phyloP scores from a whole-genome alignment of 305 asterid genomes.

The Solanum hybrid region DNA sequence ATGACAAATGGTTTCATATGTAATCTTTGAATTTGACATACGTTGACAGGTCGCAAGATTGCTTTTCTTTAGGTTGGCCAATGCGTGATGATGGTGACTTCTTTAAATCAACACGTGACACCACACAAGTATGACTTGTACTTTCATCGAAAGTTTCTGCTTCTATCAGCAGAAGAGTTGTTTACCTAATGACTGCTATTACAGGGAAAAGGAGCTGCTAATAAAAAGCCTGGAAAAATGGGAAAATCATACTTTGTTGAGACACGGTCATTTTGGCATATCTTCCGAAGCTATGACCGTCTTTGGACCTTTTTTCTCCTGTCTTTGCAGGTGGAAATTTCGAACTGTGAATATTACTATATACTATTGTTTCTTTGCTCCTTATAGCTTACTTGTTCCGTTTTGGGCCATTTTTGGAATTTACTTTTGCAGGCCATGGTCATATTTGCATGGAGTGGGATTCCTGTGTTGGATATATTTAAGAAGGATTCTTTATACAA shows the following conservation, averaged over 20 bases:
- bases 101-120: conserved; percentile 66
- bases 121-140: conserved; percentile 35
- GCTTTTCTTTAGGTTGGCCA: conserved; percentile 99
- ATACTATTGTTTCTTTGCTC: neutral
- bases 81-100: conserved; percentile 95
- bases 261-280: conserved; percentile 97
- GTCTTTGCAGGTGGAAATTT: conserved; percentile 60
- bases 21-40: conserved; percentile 10
- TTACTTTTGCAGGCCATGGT: conserved; percentile 59
- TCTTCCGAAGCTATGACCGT: conserved; percentile 90
- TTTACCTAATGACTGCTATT: conserved; percentile 12
- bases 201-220: conserved; percentile 63
- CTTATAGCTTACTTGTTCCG: conserved; percentile 17
- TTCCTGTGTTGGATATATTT: conserved; percentile 55
- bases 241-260: conserved; percentile 95
- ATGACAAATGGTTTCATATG: conserved; percentile 6
- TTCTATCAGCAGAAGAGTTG: conserved; percentile 7
- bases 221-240: conserved; percentile 37
- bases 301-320: conserved; percentile 91
- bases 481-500: conserved; percentile 43
- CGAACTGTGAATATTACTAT: conserved; percentile 7
- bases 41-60: conserved; percentile 69
- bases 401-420: conserved; percentile 10
- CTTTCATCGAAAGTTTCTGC: neutral
- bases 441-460: conserved; percentile 74